phyloP scores from a whole-genome alignment of 2,329 filamentous ascomycete genomes.

The Shiraia sp. region DNA sequence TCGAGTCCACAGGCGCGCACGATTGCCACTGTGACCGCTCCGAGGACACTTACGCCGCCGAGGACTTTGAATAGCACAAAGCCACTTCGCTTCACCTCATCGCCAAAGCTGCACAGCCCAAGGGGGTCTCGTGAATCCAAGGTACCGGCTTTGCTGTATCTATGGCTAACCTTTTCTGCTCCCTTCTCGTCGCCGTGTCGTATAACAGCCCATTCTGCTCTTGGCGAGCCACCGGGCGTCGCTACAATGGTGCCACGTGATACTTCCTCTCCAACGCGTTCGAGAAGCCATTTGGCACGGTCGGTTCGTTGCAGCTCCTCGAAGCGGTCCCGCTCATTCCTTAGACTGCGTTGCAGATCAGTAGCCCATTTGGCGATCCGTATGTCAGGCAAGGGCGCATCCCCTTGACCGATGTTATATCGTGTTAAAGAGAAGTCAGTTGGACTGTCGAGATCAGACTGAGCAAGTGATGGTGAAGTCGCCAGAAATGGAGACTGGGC shows the following conservation, averaged over 20 bases:
- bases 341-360: constrained; percentile 75
- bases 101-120: constrained; percentile 71
- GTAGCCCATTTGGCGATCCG: constrained; percentile 80
- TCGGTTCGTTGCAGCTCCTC: constrained; percentile 64
- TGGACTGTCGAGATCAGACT: constrained; percentile 30
- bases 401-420: constrained; percentile 57
- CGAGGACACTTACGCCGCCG: constrained; percentile 73
- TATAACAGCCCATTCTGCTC: constrained; percentile 42
- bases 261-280: constrained; percentile 69
- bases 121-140: constrained; percentile 73
- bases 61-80: constrained; percentile 73
- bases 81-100: constrained; percentile 66
- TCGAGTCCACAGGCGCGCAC: constrained; percentile 43
- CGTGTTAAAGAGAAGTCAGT: constrained; percentile 48
- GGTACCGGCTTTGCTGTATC: constrained; percentile 29
- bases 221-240: constrained; percentile 24
- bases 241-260: constrained; percentile 34
- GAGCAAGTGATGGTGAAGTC: constrained; percentile 39
- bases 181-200: constrained; percentile 29
- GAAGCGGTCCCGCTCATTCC: constrained; percentile 72
- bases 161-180: constrained; percentile 26
- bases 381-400: constrained; percentile 68
- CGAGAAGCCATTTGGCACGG: constrained; percentile 70
- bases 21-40: constrained; percentile 65
- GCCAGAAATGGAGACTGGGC: constrained; percentile 41